Evolutionary conservation across 2,329 filamentous ascomycete species (phyloP).

Genomic region (Elsinoe perseae): DNA sequence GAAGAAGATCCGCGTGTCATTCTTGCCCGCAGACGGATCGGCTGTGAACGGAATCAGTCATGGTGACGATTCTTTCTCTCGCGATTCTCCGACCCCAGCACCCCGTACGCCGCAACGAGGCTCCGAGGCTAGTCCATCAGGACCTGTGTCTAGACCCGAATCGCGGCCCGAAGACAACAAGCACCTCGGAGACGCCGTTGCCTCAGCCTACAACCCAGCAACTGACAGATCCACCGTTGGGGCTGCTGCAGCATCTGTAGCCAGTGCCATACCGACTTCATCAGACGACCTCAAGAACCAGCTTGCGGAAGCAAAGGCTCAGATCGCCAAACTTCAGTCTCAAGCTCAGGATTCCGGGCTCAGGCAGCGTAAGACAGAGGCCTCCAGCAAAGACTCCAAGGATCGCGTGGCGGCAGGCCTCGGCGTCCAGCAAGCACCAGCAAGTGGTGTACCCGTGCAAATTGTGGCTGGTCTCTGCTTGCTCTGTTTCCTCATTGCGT

Average conservation of each 20-base stretch:
- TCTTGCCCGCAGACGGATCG: conserved; percentile 57
- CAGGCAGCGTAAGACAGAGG: conserved; percentile 65
- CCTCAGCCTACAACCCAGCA: conserved; percentile 35
- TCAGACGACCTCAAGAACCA: conserved; percentile 62
- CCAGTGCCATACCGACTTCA: conserved; percentile 41
- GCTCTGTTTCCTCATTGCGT: conserved; percentile 85
- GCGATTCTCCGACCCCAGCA: conserved; percentile 45
- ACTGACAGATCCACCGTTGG: conserved; percentile 32
- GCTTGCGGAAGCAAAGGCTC: conserved; percentile 65
- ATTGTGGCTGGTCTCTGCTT: conserved; percentile 77
- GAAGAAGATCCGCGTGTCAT: conserved; percentile 90
- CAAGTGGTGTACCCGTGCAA: conserved; percentile 77
- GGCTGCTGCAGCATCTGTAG: conserved; percentile 43
- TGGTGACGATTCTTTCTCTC: conserved; percentile 40
- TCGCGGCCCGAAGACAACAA: conserved; percentile 34
- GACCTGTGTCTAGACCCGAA: conserved; percentile 33
- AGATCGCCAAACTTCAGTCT: conserved; percentile 60
- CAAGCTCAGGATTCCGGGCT: conserved; percentile 60
- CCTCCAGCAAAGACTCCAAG: conserved; percentile 44
- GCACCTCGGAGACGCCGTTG: conserved; percentile 35
- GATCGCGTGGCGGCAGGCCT: conserved; percentile 42
- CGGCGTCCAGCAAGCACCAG: conserved; percentile 45
- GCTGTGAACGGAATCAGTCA: conserved; percentile 26
- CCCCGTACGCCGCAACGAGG: conserved; percentile 40
- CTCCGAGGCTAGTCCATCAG: conserved; percentile 24